phyloP scores from a whole-genome alignment of 441 rosid species.

The Erodium texanum region DNA sequence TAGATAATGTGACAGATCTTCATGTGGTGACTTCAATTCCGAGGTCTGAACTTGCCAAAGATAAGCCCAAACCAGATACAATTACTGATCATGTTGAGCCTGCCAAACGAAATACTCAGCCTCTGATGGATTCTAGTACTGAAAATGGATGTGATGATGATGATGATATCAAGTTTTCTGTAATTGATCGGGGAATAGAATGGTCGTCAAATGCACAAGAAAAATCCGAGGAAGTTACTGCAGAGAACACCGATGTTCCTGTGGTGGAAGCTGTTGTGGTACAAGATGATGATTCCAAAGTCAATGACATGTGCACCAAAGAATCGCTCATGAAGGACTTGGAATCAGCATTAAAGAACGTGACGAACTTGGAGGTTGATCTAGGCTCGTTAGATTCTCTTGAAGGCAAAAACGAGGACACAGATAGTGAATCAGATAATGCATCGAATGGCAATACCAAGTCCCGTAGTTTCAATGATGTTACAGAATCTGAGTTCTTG shows the following conservation, averaged over 20 bases:
- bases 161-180: slow-evolving; percentile 30
- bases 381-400: slow-evolving; percentile 31
- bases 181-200: slow-evolving; percentile 41
- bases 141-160: slow-evolving; percentile 32
- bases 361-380: slow-evolving; percentile 46
- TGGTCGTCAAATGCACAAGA: slow-evolving; percentile 27
- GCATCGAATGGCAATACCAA: slow-evolving; percentile 26
- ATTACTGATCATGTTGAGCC: slow-evolving; percentile 29
- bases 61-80: slow-evolving; percentile 22
- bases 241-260: too few relatives aligned
- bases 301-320: slow-evolving; percentile 35
- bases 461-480: slow-evolving; percentile 42
- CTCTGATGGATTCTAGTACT: slow-evolving; percentile 23
- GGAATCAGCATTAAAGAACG: slow-evolving; percentile 55
- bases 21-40: slow-evolving; percentile 54
- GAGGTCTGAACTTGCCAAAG: slow-evolving; percentile 42
- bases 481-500: slow-evolving; percentile 56
- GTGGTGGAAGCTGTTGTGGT: too few relatives aligned
- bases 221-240: slow-evolving; percentile 26
- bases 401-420: slow-evolving; percentile 34
- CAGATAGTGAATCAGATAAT: slow-evolving; percentile 24
- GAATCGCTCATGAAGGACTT: slow-evolving; percentile 61
- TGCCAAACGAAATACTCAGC: slow-evolving; percentile 21
- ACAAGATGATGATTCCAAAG: slow-evolving; percentile 24
- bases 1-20: slow-evolving; percentile 61